A percentile compares a stretch with the other conserved stretches of the same genome.
phyloP scores from a whole-genome alignment of 108 stramenopile species.

The Stephanodiscus minutulus region DNA sequence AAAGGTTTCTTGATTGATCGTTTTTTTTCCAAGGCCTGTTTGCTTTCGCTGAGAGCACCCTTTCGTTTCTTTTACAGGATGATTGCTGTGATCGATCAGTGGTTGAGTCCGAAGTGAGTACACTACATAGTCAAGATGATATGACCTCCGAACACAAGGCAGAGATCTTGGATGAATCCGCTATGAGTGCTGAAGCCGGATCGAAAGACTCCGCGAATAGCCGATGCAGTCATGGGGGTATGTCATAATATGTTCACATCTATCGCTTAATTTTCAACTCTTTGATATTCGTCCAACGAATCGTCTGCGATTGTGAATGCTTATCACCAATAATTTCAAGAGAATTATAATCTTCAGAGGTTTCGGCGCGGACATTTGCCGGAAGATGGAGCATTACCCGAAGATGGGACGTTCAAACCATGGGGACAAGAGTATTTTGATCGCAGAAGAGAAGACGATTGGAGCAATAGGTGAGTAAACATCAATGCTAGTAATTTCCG shows the following conservation, averaged over 20 bases:
- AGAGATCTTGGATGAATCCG: constrained; percentile 13
- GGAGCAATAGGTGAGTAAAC: constrained; percentile 2
- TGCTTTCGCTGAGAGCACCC: neutral
- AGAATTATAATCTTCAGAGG: neutral
- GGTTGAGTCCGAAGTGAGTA: constrained; percentile 8
- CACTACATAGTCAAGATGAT: constrained; percentile 30
- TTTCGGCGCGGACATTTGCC: neutral
- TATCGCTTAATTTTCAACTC: neutral
- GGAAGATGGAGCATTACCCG: neutral
- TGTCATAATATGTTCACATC: neutral
- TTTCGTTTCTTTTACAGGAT: constrained; percentile 2
- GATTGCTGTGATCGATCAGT: constrained; percentile 23
- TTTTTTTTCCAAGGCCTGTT: neutral
- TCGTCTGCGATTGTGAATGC: neutral
- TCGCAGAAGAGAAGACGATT: constrained; percentile 1
- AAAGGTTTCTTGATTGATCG: neutral
- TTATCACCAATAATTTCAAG: neutral
- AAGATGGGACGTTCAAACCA: neutral
- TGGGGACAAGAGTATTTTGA: constrained; percentile 4
- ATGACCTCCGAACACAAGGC: constrained; percentile 9
- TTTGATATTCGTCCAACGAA: neutral
- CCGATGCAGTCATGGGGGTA: neutral
- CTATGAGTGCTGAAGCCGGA: constrained; percentile 11
- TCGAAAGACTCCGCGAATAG: neutral
- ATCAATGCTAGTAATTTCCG: neutral